Base-by-base conservation (phyloP, 2,329 filamentous ascomycete genomes). In the Curvularia verruculosa region DNA sequence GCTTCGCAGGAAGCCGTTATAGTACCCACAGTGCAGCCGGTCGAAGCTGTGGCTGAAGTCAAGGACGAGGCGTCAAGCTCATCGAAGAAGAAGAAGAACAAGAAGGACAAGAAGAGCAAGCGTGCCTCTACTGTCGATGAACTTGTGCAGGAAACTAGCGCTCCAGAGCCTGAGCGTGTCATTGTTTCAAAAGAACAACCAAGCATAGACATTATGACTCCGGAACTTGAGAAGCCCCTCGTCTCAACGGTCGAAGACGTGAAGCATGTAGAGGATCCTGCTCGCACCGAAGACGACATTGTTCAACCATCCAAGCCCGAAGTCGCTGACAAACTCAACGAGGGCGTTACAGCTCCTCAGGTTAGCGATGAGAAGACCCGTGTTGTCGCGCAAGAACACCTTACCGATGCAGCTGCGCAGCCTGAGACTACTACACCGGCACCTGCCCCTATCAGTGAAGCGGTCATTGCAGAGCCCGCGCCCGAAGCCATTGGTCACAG, bases 1-100 rank as follows among this genome's bases (percentile, higher is more conserved):
- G 9, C 24, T 7, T 21, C 15, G 7, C 8, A 39, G n/a, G 39
- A 52, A 10, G 7, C 24, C 18, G 34, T 13, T 41, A 12, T n/a
- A 21, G 21, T 31, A 8, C 40, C 45, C 13, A 13, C 34, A 7
- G 18, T 39, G 10, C 39, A 49, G 13, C 28, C 52, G 26, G 36
- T 57, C 15, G 47, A 53, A 3, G 10, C 31, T 9, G 24, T 48
- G 12, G 31, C 29, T 10, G 57, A 64, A 21, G 56, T 48, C 7
- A 58, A 60, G 26, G 37, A 28, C 15, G 58, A 52, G 6, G 21
- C 13, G n/a, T 19, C 58, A 13, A 51, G 52, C 10, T 49, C 56
- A 28, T 61, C 64, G 4, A 65, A 68, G 50, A 68, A 68, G 55
- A 65, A 67, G 52, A 70, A 67, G 54, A 70, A n/a, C n/a, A n/a